Base-by-base conservation (phyloP, 805 yeast species). In the Clavispora vitiphila region DNA sequence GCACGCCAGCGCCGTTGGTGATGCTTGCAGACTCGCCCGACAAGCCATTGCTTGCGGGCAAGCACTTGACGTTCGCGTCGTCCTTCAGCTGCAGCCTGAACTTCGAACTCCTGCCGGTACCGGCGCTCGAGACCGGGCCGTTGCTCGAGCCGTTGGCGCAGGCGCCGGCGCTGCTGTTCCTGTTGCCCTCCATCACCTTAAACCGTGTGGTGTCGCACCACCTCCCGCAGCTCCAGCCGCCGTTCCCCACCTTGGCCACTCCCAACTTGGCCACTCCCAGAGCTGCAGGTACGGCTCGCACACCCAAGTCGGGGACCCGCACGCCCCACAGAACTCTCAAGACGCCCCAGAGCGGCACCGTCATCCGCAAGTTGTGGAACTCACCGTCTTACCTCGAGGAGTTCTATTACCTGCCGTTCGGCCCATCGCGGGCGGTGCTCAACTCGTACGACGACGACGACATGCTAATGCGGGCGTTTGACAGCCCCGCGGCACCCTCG, bases 371-470 rank as follows among this genome's bases (percentile, higher is more conserved):
- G 52, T 62, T 78, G 35, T 80, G 86, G 83, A 74, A 77, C 51
- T 78, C 85, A 16, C 86, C 86, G 11, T 72, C 81, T 2, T 79
- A 78, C 52, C 64, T 80, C 42, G 86, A 81, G 44, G 87, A 81
- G 51, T 81, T 81, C 54, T 78, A 80, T 50, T 74, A 79, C 31
- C 77, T 83, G 18, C 60, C 66, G 10, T 51, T 51, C 25, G 52
- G 40, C 14, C 38, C 43, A 5, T 42, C 47, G 6, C 34, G 54
- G 7, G 49, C 49, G 9, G 46, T 48, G 24, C 53, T 67, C 43
- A 63, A 60, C 44, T 65, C 71, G 14, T 69, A 69, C 48, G 74
- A 69, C 49, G 74, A 69, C 44, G 74, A 69, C 43, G 74, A 69
- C 41, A 68, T 69, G 72, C 61, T 69, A 30, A 51, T 67, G 51